Base-by-base conservation (phyloP, 352 stramenopile species). In the Phytophthora lateralis region DNA sequence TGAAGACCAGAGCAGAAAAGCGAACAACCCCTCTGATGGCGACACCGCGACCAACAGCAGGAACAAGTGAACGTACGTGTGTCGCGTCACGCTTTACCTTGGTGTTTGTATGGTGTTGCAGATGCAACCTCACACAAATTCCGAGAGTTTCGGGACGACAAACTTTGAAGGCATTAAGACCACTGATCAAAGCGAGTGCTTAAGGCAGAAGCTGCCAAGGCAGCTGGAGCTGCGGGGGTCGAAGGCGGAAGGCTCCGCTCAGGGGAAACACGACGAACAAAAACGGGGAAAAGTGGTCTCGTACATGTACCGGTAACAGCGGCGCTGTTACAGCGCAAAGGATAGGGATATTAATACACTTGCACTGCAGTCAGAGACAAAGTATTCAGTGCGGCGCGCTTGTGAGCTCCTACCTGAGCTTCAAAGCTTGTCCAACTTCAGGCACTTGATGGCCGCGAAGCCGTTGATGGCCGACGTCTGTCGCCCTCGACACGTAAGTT, bases 41-140 rank as follows among this genome's bases (percentile, higher is more conserved):
- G 73, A 82, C 64, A 72, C 62, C 45, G 65, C 69, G 69, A 65
- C 47, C 53, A 26, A 60, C 61, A 73, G 60, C 63, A 63, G 43
- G 32, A 71, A 58, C 55, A 41, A 39, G 20, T 71, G 71, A 79
- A 29, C 51, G 66, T 71, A 17, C 44, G 72, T 83, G 65, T 76
- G 75, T 81, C 69, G 41, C 75, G 66, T 83, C 75, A 83, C 66
- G 62, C 6, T 63, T 73, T 67, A 44, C 57, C 43, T 52, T 12
- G 39, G 5, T 27, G 32, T 50, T 66, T 70, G 60, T 70, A 73
- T 35, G 9, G 45, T n/a, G 60, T 70, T 73, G 60, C 65, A 69
- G 38, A 55, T 58, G 65, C 66, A 73, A 62, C 59, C 29, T 44
- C 46, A 46, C 55, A 29, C 43, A 63, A 52, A 59, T 52, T 45